Conservation (phyloP, 768 basidiomycete genomes). For the Leccinellum albellum region DNA sequence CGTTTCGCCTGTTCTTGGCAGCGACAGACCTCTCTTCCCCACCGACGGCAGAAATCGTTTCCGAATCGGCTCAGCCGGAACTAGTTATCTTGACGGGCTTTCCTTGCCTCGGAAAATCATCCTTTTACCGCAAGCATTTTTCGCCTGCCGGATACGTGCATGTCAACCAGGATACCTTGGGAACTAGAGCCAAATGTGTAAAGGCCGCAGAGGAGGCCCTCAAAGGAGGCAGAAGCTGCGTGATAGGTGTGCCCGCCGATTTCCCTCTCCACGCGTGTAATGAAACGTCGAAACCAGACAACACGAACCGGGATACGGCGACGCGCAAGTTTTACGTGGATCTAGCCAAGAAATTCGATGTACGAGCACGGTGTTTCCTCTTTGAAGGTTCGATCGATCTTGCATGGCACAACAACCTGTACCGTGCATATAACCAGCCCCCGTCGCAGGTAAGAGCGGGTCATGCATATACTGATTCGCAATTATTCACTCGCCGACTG, state of each 20-base stretch:
- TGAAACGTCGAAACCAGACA: constrained; percentile 49
- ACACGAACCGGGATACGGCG: constrained; percentile 76
- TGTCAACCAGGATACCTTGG: constrained; percentile 83
- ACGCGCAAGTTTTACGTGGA: constrained; percentile 74
- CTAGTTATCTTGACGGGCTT: constrained; percentile 61
- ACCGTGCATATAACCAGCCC: constrained; percentile 67
- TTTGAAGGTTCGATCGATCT: constrained; percentile 77
- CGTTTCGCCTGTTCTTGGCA: background rate
- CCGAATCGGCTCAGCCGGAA: constrained; percentile 29
- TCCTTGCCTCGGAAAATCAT: constrained; percentile 75
- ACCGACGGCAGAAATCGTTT: constrained; percentile 14
- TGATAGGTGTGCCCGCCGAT: constrained; percentile 57
- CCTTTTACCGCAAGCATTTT: constrained; percentile 74
- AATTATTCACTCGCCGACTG: background rate
- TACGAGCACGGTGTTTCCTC: constrained; percentile 64
- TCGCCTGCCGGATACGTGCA: constrained; percentile 65
- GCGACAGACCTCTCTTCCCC: constrained; percentile 40
- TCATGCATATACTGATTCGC: background rate
- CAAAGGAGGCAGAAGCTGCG: constrained; percentile 56
- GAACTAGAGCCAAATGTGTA: constrained; percentile 72
- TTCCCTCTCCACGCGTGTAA: background rate
- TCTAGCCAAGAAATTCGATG: constrained; percentile 51
- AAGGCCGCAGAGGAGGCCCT: constrained; percentile 57
- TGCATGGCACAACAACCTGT: constrained; percentile 92
- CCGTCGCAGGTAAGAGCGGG: constrained; percentile 27